Conservation (phyloP, 192 early-diverging fungal genomes). For the Allomyces macrogynus region DNA sequence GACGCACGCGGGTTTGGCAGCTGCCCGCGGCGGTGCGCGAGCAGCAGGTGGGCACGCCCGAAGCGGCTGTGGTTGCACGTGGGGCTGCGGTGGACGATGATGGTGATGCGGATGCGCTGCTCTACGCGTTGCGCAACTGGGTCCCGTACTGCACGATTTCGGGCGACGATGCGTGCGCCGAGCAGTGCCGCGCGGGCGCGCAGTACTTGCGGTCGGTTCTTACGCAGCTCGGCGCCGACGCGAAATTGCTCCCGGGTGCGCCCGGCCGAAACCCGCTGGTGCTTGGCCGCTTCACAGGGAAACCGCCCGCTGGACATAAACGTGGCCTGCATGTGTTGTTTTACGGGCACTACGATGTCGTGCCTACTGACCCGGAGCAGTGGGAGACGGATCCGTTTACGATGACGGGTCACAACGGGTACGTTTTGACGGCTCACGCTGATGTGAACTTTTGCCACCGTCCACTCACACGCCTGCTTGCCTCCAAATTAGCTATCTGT, state of each 20-base stretch:
- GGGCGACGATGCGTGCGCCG: background rate
- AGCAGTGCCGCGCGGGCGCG: background rate
- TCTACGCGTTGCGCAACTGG: background rate
- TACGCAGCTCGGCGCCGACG: background rate
- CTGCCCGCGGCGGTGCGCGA: too few relatives aligned
- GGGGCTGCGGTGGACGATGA: too few relatives aligned
- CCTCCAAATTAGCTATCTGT: background rate
- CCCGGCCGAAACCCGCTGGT: background rate
- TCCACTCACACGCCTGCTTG: too few relatives aligned
- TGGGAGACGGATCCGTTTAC: constrained; percentile 2
- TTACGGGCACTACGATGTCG: constrained; percentile 4
- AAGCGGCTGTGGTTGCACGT: too few relatives aligned
- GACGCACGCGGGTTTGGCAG: too few relatives aligned
- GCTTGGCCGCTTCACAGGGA: background rate
- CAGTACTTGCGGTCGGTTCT: background rate
- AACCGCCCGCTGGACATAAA: background rate
- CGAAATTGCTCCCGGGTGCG: background rate
- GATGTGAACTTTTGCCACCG: too few relatives aligned
- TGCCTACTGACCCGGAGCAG: background rate
- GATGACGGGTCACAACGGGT: constrained; percentile 1
- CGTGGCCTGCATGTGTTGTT: background rate
- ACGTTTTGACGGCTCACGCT: too few relatives aligned
- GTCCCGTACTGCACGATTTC: background rate
- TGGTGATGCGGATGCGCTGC: background rate
- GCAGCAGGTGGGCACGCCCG: too few relatives aligned